phyloP scores from a whole-genome alignment of 2,329 filamentous ascomycete genomes.

The Penicillium sclerotiorum region DNA sequence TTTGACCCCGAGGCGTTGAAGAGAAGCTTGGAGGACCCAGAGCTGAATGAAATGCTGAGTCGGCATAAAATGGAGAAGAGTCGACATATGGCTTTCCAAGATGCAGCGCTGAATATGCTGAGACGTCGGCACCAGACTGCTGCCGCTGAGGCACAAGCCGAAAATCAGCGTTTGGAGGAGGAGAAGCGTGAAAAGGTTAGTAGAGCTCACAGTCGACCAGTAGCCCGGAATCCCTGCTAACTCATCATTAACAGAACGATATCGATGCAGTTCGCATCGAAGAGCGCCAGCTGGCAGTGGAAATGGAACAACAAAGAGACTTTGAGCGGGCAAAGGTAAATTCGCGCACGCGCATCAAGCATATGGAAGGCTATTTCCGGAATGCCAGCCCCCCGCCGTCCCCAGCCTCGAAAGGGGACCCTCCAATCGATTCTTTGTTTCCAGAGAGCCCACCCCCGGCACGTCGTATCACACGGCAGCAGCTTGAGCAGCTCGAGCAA shows the following conservation, averaged over 20 bases:
- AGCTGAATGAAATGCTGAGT: slow-evolving; percentile 35
- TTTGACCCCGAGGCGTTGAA: slow-evolving; percentile 39
- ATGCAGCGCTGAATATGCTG: slow-evolving; percentile 32
- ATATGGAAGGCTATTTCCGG: slow-evolving; percentile 52
- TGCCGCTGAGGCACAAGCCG: slow-evolving; percentile 31
- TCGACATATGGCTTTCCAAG: slow-evolving; percentile 39
- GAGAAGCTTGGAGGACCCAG: slow-evolving; percentile 36
- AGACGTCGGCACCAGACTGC: slow-evolving; percentile 33
- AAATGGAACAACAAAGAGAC: slow-evolving; percentile 49
- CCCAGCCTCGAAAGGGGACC: slow-evolving; percentile 16
- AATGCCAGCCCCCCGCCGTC: slow-evolving; percentile 42
- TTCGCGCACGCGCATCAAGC: slow-evolving; percentile 47
- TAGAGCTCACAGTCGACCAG: neutral
- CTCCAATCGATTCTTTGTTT: slow-evolving; percentile 21
- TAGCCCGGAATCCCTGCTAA: neutral
- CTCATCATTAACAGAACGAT: slow-evolving; percentile 36
- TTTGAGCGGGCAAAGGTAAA: slow-evolving; percentile 48
- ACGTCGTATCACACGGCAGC: slow-evolving; percentile 43
- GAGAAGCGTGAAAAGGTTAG: slow-evolving; percentile 44
- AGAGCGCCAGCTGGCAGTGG: slow-evolving; percentile 47
- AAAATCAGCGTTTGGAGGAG: slow-evolving; percentile 36
- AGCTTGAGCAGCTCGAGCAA: slow-evolving; percentile 48
- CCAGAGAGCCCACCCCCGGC: slow-evolving; percentile 26
- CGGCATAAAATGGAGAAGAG: slow-evolving; percentile 33
- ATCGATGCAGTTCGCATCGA: slow-evolving; percentile 41